A percentile compares a stretch with the other conserved stretches of the same genome.
phyloP scores from a whole-genome alignment of 2,329 filamentous ascomycete genomes.

The Cytospora piceae region DNA sequence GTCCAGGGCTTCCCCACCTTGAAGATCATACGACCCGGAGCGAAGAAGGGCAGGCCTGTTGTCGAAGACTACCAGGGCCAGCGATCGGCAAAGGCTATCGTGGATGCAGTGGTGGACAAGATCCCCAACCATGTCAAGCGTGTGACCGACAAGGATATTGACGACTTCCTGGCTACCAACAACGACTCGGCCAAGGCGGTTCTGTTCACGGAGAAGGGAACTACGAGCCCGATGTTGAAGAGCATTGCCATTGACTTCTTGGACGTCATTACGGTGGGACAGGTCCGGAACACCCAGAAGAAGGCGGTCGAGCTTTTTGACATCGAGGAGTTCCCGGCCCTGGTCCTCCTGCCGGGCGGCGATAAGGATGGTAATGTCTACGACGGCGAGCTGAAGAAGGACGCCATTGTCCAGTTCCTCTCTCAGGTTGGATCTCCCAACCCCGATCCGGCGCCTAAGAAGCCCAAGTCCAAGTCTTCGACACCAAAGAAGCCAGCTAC shows the following conservation, averaged over 20 bases:
- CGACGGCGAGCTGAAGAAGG: conserved; percentile 83
- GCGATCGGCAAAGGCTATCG: conserved; percentile 82
- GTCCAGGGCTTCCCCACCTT: conserved; percentile 94
- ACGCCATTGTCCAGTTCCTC: conserved; percentile 79
- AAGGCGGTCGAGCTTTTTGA: conserved; percentile 73
- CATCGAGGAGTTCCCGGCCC: conserved; percentile 75
- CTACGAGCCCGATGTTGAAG: conserved; percentile 79
- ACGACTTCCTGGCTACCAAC: conserved; percentile 70
- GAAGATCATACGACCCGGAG: conserved; percentile 87
- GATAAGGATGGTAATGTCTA: conserved; percentile 72
- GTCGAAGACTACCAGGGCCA: conserved; percentile 91
- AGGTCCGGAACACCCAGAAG: conserved; percentile 81
- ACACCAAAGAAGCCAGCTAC: conserved; percentile 43
- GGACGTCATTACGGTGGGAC: conserved; percentile 76
- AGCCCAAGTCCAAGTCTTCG: conserved; percentile 48
- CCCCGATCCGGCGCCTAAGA: conserved; percentile 67
- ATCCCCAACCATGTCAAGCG: conserved; percentile 91
- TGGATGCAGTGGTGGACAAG: conserved; percentile 80
- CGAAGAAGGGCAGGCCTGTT: conserved; percentile 73
- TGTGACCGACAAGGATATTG: conserved; percentile 77
- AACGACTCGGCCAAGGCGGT: conserved; percentile 80
- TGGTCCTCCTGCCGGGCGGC: conserved; percentile 77
- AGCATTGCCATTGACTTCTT: conserved; percentile 90
- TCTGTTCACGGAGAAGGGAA: conserved; percentile 91
- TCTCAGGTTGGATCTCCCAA: conserved; percentile 79